Conservation (phyloP, 2,329 filamentous ascomycete species). For the Diaporthe sp. region DNA sequence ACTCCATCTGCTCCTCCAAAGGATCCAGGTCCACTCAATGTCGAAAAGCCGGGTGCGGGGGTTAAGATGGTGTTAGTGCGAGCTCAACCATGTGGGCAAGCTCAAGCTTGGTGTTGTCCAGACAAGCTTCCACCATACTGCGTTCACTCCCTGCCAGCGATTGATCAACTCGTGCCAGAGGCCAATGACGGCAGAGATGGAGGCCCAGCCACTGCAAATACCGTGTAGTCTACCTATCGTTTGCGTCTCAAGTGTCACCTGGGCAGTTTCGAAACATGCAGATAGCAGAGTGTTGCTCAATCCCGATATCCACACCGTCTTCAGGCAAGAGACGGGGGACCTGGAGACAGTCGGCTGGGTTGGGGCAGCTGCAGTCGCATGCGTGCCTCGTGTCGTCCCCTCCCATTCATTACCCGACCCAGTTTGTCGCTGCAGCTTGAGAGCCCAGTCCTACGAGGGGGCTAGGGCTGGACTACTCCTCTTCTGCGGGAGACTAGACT, state of each 20-base stretch:
- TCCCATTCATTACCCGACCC: too few species aligned
- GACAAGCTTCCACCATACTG: neutral
- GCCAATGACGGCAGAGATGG: neutral
- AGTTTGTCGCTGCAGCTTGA: neutral
- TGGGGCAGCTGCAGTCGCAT: too few species aligned
- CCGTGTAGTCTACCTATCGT: neutral
- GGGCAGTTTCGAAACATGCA: slow-evolving; percentile 30
- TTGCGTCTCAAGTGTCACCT: slow-evolving; percentile 8
- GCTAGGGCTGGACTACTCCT: neutral
- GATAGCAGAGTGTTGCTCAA: neutral
- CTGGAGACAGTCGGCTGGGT: too few species aligned
- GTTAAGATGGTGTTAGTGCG: neutral
- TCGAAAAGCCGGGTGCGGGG: neutral
- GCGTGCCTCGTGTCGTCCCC: too few species aligned
- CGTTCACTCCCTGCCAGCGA: neutral
- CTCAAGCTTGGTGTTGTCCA: neutral
- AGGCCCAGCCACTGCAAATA: neutral
- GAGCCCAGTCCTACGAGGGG: neutral
- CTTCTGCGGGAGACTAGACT: neutral
- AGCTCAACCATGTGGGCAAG: neutral
- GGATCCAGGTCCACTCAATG: neutral
- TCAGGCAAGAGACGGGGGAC: too few species aligned
- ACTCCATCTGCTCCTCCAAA: neutral
- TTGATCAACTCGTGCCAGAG: neutral
- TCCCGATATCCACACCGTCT: too few species aligned